Evolutionary conservation across 2,329 filamentous ascomycete species (phyloP), one percentile per base, ranked within the genome.

Genomic region (Stachybotrys chartarum): DNA sequence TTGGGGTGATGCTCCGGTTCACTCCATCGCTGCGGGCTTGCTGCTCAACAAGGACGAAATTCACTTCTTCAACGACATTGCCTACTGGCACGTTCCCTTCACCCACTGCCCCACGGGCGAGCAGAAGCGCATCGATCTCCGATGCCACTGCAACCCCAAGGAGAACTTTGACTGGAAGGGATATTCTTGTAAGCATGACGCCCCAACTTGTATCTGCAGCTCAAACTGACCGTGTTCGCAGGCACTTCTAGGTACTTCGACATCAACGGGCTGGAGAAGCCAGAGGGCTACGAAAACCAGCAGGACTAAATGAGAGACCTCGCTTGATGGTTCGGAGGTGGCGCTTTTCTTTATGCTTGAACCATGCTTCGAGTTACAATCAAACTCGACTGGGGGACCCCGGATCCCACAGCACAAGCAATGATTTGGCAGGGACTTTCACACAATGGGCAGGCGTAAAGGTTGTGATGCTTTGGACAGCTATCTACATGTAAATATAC

Each of bases 161-260:
- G 90, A 97, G 57, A 99, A 99, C 78, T 99, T 99, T 79, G 94
- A 99, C 75, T 99, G 95, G 95, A 97, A 96, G 74, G 89, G 90
- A 53, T 97, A 97, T 72, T 96, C 91, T 70, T 97, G 92, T 95
- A 83, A 78, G 90, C 2, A 14, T 30, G 30, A 16, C 30, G 42
- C 50, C 42, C 11, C 16, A 48, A 32, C 7, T 12, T 8, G 6
- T 30, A 2, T 3, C 5, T 3, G 12, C 8, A 52, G 8, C 16
- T 46, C 3, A 47, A 17, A n/a, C 58, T 66, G 50, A 66, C 31
- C 31, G 52, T 17, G 14, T 7, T 6, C 17, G 11, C 51, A 74
- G 72, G 72, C 63, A 97, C 93, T 53, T 83, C 88, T 39, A 84
- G 87, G 64, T 99, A 82, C 78, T 97, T 88, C 69, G 89, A 97